These are phyloP conservation scores for Dactylis glomerata DNA, from an alignment of 176 grass and related monocot genomes.

Conservation along the genomic window DNA sequence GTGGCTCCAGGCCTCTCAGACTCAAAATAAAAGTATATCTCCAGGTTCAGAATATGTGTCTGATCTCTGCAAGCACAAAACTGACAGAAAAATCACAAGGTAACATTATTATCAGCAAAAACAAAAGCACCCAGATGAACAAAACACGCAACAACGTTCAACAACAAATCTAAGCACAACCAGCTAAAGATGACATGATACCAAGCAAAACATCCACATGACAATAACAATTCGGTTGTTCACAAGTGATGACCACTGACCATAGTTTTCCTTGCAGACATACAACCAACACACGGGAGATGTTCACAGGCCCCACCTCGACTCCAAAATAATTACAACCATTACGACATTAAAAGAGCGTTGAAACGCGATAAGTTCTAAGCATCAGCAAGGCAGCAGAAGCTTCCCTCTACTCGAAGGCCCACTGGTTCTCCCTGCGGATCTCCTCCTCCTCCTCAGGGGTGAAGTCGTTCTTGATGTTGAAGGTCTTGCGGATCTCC, in stretches of 20 bases:
- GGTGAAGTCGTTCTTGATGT: conserved; percentile 45
- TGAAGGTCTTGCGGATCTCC: conserved; percentile 47
- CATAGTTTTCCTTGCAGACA: neutral
- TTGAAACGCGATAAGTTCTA: neutral
- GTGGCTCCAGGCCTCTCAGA: neutral
- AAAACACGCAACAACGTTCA: too few species aligned
- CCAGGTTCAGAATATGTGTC: neutral
- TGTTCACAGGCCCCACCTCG: neutral
- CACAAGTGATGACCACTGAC: neutral
- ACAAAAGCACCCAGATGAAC: neutral
- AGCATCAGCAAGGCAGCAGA: neutral
- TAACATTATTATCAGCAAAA: neutral
- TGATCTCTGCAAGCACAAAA: neutral
- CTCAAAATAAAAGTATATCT: neutral
- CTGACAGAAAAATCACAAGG: neutral
- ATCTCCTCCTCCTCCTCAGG: conserved; percentile 47
- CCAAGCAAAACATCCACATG: neutral
- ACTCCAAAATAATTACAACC: conserved; percentile 28
- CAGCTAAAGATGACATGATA: neutral
- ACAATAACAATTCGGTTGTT: neutral
- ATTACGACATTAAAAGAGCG: neutral
- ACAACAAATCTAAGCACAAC: neutral
- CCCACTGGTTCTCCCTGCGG: conserved; percentile 55
- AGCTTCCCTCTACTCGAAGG: conserved; percentile 23
- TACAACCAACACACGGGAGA: neutral